These are phyloP conservation scores for Xylariaceae sp. DNA, from an alignment of 2,329 filamentous ascomycete genomes.

Conservation along the genomic window DNA sequence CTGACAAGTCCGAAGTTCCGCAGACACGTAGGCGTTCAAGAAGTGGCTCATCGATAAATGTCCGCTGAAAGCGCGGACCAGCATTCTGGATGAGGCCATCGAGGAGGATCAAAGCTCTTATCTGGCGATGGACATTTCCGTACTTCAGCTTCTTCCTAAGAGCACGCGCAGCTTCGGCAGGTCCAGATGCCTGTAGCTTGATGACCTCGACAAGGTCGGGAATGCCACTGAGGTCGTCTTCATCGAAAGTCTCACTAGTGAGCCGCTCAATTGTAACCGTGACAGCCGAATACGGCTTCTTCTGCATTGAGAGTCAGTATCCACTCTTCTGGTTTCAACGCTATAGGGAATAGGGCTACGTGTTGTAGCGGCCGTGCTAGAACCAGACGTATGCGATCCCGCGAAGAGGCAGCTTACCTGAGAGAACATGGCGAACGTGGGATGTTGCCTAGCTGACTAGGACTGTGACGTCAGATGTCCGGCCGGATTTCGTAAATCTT, in stretches of 20 bases:
- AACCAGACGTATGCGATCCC: not conserved
- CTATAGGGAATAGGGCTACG: not conserved
- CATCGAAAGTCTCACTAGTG: conserved; percentile 82
- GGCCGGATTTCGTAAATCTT: not conserved
- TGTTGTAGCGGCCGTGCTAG: not conserved
- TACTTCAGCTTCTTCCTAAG: conserved; percentile 99
- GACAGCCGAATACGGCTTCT: conserved; percentile 89
- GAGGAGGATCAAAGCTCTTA: conserved; percentile 80
- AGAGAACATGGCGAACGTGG: conserved; percentile 18
- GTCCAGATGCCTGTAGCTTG: conserved; percentile 78
- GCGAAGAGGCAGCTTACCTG: conserved; percentile 11
- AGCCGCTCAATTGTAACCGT: conserved; percentile 88
- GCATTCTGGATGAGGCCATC: conserved; percentile 95
- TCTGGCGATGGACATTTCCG: conserved; percentile 85
- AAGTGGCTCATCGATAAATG: conserved; percentile 84
- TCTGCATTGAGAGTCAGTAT: conserved; percentile 36
- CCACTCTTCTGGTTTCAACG: not conserved
- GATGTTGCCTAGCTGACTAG: conserved; percentile 3
- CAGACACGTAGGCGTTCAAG: conserved; percentile 86
- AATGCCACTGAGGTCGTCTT: conserved; percentile 86
- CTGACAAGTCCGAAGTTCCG: conserved; percentile 77
- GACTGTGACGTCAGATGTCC: conserved; percentile 15
- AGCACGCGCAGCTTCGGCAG: conserved; percentile 82
- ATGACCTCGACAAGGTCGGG: conserved; percentile 93
- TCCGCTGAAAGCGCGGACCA: conserved; percentile 76